These are phyloP conservation scores for Daldinia loculata DNA, from an alignment of 495 filamentous ascomycete genomes.

Conservation along the genomic window DNA sequence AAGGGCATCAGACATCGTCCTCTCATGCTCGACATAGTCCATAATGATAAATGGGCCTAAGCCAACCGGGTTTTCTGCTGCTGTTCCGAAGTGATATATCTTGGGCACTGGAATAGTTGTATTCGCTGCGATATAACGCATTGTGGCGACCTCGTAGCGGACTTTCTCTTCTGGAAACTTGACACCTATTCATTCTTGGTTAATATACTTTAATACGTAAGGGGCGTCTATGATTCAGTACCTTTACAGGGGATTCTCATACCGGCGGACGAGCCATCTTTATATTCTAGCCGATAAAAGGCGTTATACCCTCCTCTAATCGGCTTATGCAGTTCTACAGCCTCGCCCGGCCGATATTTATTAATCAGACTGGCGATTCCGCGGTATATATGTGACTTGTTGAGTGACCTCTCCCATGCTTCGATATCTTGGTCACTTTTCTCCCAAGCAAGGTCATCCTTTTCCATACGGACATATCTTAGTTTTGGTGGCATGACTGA, in stretches of 20 bases:
- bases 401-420: conserved; percentile 38
- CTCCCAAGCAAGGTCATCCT: conserved; percentile 46
- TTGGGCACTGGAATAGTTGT: conserved; percentile 54
- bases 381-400: background rate
- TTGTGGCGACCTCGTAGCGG: conserved; percentile 51
- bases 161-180: background rate
- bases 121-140: conserved; percentile 51
- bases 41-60: conserved; percentile 60
- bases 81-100: conserved; percentile 47
- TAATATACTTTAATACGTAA: no score
- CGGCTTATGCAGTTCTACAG: conserved; percentile 9
- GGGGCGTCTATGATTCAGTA: background rate
- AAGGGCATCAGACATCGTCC: conserved; percentile 46
- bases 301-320: conserved; percentile 44
- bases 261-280: conserved; percentile 37
- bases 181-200: background rate
- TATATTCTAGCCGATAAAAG: conserved; percentile 41
- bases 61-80: conserved; percentile 42
- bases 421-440: conserved; percentile 35
- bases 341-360: conserved; percentile 6
- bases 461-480: conserved; percentile 17
- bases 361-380: background rate
- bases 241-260: conserved; percentile 30
- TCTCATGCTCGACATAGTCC: conserved; percentile 52
- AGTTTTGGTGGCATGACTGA: conserved; percentile 8